These are phyloP conservation scores for Hortiboletus flavorubellus DNA, from an alignment of 768 basidiomycete genomes.

Conservation along the genomic window DNA sequence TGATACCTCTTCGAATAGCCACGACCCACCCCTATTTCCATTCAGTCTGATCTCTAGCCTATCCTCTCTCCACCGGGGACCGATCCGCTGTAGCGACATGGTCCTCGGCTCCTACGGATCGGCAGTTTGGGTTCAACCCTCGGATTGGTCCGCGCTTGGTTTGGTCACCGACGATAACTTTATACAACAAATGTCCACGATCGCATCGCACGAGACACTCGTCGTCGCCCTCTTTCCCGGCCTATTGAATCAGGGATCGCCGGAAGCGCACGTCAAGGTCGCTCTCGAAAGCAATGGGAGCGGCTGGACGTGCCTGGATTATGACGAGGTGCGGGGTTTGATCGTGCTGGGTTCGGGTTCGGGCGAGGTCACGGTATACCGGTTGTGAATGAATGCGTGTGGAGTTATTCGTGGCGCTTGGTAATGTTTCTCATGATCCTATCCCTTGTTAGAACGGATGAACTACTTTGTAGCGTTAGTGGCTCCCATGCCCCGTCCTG, in stretches of 20 bases:
- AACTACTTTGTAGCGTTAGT: neutral
- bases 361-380: conserved; percentile 42
- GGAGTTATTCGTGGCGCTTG: neutral
- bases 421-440: neutral
- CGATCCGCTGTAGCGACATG: conserved; percentile 52
- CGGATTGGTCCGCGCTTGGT: conserved; percentile 40
- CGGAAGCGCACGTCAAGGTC: conserved; percentile 26
- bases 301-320: conserved; percentile 56
- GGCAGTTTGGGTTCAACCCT: conserved; percentile 62
- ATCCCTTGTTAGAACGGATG: neutral
- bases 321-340: conserved; percentile 54
- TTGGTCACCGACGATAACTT: conserved; percentile 29
- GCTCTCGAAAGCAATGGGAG: conserved; percentile 32
- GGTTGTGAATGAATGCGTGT: conserved; percentile 13
- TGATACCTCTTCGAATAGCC: conserved; percentile 15
- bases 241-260: conserved; percentile 12
- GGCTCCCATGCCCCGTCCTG: neutral
- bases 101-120: conserved; percentile 54
- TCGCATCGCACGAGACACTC: conserved; percentile 37
- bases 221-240: conserved; percentile 53
- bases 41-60: conserved; percentile 39
- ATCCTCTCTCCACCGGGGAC: conserved; percentile 41
- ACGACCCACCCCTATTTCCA: conserved; percentile 42
- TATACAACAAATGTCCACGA: conserved; percentile 12
- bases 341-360: conserved; percentile 50